phyloP scores from a whole-genome alignment of 1,139 yeast genomes.

The Zygosaccharomyces sapae region DNA sequence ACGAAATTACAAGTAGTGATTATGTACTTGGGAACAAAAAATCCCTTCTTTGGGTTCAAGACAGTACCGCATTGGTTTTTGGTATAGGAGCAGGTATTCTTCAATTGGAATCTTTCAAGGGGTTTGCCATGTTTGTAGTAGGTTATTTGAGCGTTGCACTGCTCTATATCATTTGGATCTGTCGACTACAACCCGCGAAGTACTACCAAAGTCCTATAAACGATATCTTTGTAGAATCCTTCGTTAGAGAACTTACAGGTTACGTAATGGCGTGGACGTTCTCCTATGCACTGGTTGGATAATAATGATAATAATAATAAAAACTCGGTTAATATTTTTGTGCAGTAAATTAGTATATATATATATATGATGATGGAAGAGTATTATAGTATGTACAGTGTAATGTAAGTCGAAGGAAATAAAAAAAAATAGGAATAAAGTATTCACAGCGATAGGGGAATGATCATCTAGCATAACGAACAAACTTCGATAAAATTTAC shows the following conservation, averaged over 20 bases:
- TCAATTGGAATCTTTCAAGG: slow-evolving; percentile 59
- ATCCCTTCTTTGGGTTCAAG: slow-evolving; percentile 53
- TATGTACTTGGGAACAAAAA: slow-evolving; percentile 31
- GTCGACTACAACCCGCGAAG: slow-evolving; percentile 38
- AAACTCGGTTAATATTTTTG: neutral
- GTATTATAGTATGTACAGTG: slow-evolving; percentile 10
- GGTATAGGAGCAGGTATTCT: slow-evolving; percentile 74
- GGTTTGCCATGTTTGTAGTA: slow-evolving; percentile 54
- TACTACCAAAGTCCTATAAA: slow-evolving; percentile 54
- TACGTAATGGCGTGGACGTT: slow-evolving; percentile 83
- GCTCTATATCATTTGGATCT: slow-evolving; percentile 25
- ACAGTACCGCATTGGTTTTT: slow-evolving; percentile 57
- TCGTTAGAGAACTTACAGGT: slow-evolving; percentile 60
- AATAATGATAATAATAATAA: slow-evolving; percentile 18
- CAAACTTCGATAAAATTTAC: neutral
- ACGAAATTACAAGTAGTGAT: slow-evolving; percentile 23
- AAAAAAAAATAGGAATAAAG: slow-evolving; percentile 6
- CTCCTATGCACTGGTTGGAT: slow-evolving; percentile 59
- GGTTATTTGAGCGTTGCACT: slow-evolving; percentile 48
- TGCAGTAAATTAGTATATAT: slow-evolving; percentile 7
- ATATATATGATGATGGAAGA: slow-evolving; percentile 8
- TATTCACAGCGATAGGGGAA: slow-evolving; percentile 15
- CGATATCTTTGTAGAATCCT: slow-evolving; percentile 53
- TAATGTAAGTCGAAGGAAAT: slow-evolving; percentile 1
- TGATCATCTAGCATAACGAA: slow-evolving; percentile 4